A percentile compares a stretch with the other conserved stretches of the same genome.
phyloP scores from a whole-genome alignment of 2,329 filamentous ascomycete genomes.

The Fusarium sublunatum region DNA sequence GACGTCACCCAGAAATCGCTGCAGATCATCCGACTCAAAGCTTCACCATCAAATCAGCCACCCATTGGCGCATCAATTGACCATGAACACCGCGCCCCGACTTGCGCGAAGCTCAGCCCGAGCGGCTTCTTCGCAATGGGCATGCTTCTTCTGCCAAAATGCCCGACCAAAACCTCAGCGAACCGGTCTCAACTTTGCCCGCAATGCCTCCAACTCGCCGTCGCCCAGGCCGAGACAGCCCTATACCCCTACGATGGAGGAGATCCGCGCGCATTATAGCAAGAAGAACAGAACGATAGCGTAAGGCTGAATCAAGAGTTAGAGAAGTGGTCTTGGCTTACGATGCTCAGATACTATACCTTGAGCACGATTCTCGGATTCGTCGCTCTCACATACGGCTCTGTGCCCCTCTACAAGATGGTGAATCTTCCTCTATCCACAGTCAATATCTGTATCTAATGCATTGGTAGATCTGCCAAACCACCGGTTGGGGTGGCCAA shows the following conservation, averaged over 20 bases:
- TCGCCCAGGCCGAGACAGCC: constrained; percentile 40
- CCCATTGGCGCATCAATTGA: constrained; percentile 34
- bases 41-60: constrained; percentile 19
- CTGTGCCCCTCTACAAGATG: constrained; percentile 90
- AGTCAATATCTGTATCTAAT: neutral
- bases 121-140: constrained; percentile 48
- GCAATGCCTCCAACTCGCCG: constrained; percentile 49
- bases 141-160: constrained; percentile 54
- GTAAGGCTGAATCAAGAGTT: constrained; percentile 39
- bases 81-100: constrained; percentile 56
- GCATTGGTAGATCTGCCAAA: constrained; percentile 75
- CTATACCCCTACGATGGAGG: constrained; percentile 64
- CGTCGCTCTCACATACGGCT: constrained; percentile 83
- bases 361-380: constrained; percentile 83
- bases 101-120: constrained; percentile 49
- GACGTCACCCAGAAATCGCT: constrained; percentile 43
- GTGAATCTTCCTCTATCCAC: constrained; percentile 55
- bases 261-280: constrained; percentile 72
- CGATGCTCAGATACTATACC: constrained; percentile 71
- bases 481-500: constrained; percentile 91
- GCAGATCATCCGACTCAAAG: constrained; percentile 43
- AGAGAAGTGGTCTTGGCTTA: constrained; percentile 29
- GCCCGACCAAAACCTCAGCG: constrained; percentile 46
- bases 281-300: constrained; percentile 73
- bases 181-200: constrained; percentile 42